A percentile compares a stretch with the other conserved stretches of the same genome.
Conservation (phyloP, 2,329 filamentous ascomycete species). For the Pseudogymnoascus sp. region DNA sequence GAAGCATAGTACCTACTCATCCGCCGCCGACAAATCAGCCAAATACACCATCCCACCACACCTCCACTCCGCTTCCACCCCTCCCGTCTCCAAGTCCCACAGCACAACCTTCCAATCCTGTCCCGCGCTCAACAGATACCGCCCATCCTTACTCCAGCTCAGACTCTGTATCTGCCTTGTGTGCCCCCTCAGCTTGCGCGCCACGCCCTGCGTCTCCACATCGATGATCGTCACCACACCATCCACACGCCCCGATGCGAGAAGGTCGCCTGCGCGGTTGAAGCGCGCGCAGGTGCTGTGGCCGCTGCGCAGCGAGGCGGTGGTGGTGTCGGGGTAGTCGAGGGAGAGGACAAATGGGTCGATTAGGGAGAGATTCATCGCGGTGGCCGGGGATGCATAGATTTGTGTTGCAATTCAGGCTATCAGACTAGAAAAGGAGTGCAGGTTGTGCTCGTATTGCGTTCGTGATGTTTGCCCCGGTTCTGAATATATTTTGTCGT, state of each 20-base stretch:
- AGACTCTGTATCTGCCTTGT: conserved; percentile 88
- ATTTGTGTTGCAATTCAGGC: conserved; percentile 10
- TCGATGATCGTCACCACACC: conserved; percentile 95
- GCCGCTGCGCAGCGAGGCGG: conserved; percentile 70
- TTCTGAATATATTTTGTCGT: not conserved
- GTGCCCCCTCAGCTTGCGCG: conserved; percentile 87
- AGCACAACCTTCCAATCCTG: conserved; percentile 95
- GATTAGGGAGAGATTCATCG: conserved; percentile 63
- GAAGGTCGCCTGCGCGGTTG: conserved; percentile 87
- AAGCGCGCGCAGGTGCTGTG: conserved; percentile 68
- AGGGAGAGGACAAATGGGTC: conserved; percentile 63
- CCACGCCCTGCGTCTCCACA: conserved; percentile 93
- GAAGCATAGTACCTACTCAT: conserved; percentile 55
- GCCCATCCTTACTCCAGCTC: conserved; percentile 88
- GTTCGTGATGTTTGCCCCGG: not conserved
- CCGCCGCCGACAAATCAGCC: conserved; percentile 85
- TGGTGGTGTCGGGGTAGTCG: conserved; percentile 87
- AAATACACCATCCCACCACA: conserved; percentile 94
- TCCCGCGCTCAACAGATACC: conserved; percentile 74
- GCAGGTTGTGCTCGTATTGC: not conserved
- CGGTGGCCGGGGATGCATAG: conserved; percentile 14
- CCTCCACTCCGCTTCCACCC: conserved; percentile 62
- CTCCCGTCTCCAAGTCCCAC: conserved; percentile 72
- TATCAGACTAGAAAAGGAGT: not conserved
- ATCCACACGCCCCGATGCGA: conserved; percentile 89